Evolutionary conservation across 1,139 yeast species (phyloP), one percentile per base, ranked within the genome.

Genomic region (Protomyces pachydermus): DNA sequence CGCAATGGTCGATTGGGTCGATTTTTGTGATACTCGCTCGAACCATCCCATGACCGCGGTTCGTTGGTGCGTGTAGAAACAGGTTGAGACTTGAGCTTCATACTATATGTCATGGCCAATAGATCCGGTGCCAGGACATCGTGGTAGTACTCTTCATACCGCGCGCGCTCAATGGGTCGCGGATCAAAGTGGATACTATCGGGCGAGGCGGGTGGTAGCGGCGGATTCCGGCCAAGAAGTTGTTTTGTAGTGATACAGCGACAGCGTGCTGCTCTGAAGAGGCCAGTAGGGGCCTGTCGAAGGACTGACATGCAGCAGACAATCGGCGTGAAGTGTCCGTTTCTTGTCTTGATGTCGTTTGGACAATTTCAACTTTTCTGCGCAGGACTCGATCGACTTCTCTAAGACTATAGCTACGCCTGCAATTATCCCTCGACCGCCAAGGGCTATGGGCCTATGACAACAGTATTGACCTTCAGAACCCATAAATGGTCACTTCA

Each of bases 21-120:
- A 76, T 89, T 90, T 65, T 91, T 75, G 73, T 91, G 95, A 77
- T 88, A 93, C 56, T 97, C 97, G 45, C 97, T 86, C 37, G 88
- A 80, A 57, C 88, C 88, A 67, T 90, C 95, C 96, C 98, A 91
- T 65, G 82, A 80, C 77, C 97, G 83, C 70, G 81, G 81, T 77
- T 88, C 89, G 68, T 83, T 80, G 66, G 98, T 98, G 50, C 72
- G 74, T n/a, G 81, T 72, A 12, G 60, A 51, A 20, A 71, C 71
- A 54, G 75, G 72, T 18, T 62, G 51, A 2, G 51, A 56, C 10
- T 53, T 48, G 3, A 35, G 14, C 61, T 78, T 79, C 75, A 93
- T 97, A 64, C 80, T 79, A 73, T 89, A 91, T 70, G 84, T 84
- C 72, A 88, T 86, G 70, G 93, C 82, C 71, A 93, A 77, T 71